phyloP scores from a whole-genome alignment of 441 rosid genomes.

The Aleurites moluccanus region DNA sequence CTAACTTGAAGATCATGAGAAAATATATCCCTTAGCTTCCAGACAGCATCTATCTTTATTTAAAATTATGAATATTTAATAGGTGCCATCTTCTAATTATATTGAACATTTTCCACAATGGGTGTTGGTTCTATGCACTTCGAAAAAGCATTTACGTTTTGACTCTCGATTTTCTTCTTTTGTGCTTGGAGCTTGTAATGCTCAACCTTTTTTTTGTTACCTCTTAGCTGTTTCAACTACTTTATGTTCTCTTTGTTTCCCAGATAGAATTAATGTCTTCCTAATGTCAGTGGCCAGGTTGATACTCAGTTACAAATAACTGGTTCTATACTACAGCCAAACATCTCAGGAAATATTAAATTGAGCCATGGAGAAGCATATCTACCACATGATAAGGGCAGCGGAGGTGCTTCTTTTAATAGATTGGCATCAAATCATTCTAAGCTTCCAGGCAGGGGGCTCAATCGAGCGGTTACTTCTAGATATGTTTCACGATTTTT shows the following conservation, averaged over 20 bases:
- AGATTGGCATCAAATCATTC: conserved; percentile 75
- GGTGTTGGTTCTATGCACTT: conserved; percentile 5
- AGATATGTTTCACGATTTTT: conserved; percentile 83
- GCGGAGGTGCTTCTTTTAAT: conserved; percentile 70
- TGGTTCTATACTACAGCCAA: conserved; percentile 98
- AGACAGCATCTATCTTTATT: conserved; percentile 5
- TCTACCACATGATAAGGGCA: conserved; percentile 95
- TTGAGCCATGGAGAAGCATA: conserved; percentile 99
- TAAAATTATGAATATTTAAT: background rate
- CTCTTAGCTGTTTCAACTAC: conserved; percentile 11
- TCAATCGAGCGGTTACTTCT: conserved; percentile 82
- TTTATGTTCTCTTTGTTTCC: conserved; percentile 20
- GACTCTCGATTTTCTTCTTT: background rate
- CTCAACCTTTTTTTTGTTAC: background rate
- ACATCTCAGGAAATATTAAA: conserved; percentile 89
- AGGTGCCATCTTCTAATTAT: background rate
- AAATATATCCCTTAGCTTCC: conserved; percentile 5
- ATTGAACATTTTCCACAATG: background rate
- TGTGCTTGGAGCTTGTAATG: background rate
- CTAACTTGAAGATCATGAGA: conserved; percentile 11
- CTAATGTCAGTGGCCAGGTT: conserved; percentile 91
- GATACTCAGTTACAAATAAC: conserved; percentile 89
- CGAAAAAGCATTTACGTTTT: background rate
- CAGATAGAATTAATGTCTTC: conserved; percentile 28
- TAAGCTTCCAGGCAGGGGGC: conserved; percentile 60